phyloP scores from a whole-genome alignment of 2,329 filamentous ascomycete genomes.

The Aspergillus awamori region DNA sequence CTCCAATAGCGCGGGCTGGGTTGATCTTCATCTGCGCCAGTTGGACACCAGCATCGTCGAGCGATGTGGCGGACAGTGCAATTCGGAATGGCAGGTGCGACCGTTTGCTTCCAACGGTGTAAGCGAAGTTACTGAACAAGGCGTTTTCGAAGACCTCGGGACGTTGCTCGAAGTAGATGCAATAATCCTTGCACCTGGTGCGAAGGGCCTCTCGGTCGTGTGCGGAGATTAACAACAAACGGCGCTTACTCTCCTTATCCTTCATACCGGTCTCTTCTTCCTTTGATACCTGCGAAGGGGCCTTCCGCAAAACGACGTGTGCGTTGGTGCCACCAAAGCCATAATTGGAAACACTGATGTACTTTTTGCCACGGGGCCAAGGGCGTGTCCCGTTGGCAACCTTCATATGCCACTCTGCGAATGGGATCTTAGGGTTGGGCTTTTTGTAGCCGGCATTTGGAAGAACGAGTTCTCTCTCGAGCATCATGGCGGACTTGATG shows the following conservation, averaged over 20 bases:
- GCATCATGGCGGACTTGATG: slow-evolving; percentile 47
- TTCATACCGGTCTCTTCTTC: background rate
- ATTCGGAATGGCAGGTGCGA: no score
- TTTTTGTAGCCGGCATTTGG: slow-evolving; percentile 39
- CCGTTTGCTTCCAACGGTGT: no score
- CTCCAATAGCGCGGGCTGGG: background rate
- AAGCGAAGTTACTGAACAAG: no score
- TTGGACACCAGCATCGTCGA: slow-evolving; percentile 4
- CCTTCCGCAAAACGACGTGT: background rate
- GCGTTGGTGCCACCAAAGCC: slow-evolving; percentile 9
- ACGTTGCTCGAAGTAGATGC: background rate
- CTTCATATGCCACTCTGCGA: no score
- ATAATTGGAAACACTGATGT: slow-evolving; percentile 33
- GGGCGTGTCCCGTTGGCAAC: no score
- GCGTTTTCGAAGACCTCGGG: no score
- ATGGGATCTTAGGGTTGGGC: no score
- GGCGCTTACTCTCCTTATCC: background rate
- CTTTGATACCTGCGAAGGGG: background rate
- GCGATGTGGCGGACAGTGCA: no score
- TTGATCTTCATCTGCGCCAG: background rate
- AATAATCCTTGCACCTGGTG: background rate
- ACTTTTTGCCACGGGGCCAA: no score
- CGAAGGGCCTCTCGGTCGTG: background rate
- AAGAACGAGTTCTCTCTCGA: slow-evolving; percentile 48
- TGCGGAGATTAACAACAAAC: background rate